Conservation (phyloP, 495 filamentous ascomycete genomes). For the Tuber brumale region DNA sequence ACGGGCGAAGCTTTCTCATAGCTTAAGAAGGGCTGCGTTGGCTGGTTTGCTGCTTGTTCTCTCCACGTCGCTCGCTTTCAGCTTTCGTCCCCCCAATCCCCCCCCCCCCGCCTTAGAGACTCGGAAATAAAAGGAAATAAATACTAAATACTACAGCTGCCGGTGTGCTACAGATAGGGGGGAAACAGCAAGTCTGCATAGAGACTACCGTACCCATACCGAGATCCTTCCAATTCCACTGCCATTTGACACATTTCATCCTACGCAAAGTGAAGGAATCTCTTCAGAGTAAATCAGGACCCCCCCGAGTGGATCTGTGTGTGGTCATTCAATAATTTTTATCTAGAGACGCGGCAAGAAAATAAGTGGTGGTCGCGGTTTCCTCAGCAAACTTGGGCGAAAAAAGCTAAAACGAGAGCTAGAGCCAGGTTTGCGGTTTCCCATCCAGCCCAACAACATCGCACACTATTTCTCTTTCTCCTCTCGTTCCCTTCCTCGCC, state of each 20-base stretch:
- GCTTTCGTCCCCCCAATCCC: not conserved
- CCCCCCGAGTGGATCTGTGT: not conserved
- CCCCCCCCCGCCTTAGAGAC: not conserved
- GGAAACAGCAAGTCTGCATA: not conserved
- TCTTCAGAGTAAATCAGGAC: slow-evolving; percentile 3
- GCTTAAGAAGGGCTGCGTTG: not conserved
- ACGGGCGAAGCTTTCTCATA: not conserved
- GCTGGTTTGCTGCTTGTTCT: not conserved
- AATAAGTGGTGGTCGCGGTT: not conserved
- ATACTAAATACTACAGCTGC: not conserved
- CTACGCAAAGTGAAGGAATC: not conserved
- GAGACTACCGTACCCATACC: not conserved
- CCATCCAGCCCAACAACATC: not conserved
- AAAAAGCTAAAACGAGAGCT: not conserved
- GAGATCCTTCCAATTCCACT: not conserved
- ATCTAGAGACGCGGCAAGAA: not conserved
- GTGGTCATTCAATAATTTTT: no score
- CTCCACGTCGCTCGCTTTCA: not conserved
- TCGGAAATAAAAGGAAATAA: not conserved
- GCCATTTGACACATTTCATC: not conserved
- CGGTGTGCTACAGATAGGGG: not conserved
- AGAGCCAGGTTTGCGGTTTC: not conserved
- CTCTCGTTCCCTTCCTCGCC: not conserved
- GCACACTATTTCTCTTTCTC: not conserved
- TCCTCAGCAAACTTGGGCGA: not conserved